Conservation (phyloP, 345 rosid species). For the Lepidium africanum region DNA sequence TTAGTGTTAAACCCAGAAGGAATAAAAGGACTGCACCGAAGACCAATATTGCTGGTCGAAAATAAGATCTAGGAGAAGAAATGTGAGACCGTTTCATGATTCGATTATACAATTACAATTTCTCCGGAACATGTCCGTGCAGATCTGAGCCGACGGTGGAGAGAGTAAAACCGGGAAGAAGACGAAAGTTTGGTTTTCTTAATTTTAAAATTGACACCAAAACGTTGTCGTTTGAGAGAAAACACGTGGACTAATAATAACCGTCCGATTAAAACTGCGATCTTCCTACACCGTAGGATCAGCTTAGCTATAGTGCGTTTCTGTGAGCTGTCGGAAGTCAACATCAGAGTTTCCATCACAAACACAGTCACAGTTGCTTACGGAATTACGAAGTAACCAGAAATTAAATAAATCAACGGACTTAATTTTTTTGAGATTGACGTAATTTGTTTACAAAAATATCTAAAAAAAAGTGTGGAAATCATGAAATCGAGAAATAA, state of each 20-base stretch:
- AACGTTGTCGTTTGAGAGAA: neutral
- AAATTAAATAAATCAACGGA: neutral
- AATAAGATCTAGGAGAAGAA: constrained; percentile 31
- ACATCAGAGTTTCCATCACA: constrained; percentile 14
- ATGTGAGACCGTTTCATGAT: constrained; percentile 55
- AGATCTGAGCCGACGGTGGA: constrained; percentile 30
- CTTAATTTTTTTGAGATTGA: neutral
- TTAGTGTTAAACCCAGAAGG: constrained; percentile 31
- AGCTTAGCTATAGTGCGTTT: neutral
- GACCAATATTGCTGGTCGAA: constrained; percentile 36
- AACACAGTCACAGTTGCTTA: neutral
- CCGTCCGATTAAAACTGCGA: neutral
- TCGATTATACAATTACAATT: neutral
- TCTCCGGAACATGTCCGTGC: neutral
- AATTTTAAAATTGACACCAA: neutral
- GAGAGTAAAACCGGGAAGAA: constrained; percentile 9
- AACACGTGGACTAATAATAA: neutral
- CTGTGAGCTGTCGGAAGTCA: constrained; percentile 10
- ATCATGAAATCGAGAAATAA: neutral
- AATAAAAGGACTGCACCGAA: constrained; percentile 33
- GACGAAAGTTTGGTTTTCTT: constrained; percentile 4
- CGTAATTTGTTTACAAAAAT: constrained; percentile 6
- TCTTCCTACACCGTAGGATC: constrained; percentile 1
- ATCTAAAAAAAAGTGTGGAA: neutral
- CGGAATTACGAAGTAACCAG: constrained; percentile 24